Conservation (phyloP, 2,329 filamentous ascomycete genomes). For the Capronia americana region DNA sequence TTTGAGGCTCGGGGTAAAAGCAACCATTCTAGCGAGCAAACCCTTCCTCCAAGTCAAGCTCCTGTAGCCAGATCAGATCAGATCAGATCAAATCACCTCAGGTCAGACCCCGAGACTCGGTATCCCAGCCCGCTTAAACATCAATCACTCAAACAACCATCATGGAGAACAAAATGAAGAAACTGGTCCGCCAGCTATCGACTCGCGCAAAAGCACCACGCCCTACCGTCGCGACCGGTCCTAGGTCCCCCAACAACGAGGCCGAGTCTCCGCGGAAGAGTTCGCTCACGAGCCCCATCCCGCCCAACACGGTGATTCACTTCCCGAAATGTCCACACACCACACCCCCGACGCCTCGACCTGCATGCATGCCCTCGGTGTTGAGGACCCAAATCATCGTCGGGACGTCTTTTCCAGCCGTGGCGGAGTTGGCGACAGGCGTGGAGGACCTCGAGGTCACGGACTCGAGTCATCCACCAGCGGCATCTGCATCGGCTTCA, state of each 20-base stretch:
- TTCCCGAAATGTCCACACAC: conserved; percentile 27
- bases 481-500: background rate
- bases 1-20: background rate
- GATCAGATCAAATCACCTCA: background rate
- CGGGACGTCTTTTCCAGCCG: background rate
- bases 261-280: background rate
- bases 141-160: background rate
- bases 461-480: background rate
- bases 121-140: background rate
- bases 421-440: background rate
- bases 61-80: background rate
- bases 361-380: conserved; percentile 18
- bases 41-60: background rate
- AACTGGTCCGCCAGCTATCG: conserved; percentile 23
- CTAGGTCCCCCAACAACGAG: background rate
- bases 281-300: conserved; percentile 17
- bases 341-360: conserved; percentile 28
- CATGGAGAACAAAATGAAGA: conserved; percentile 25
- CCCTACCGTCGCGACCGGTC: background rate
- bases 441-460: background rate
- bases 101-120: background rate
- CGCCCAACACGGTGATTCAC: conserved; percentile 17
- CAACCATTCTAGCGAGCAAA: background rate
- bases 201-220: background rate
- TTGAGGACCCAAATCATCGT: conserved; percentile 18